Evolutionary conservation across 1,284 basidiomycete genomes (phyloP), one percentile per base, ranked within the genome.

Genomic region (Pisolithus thermaeus): DNA sequence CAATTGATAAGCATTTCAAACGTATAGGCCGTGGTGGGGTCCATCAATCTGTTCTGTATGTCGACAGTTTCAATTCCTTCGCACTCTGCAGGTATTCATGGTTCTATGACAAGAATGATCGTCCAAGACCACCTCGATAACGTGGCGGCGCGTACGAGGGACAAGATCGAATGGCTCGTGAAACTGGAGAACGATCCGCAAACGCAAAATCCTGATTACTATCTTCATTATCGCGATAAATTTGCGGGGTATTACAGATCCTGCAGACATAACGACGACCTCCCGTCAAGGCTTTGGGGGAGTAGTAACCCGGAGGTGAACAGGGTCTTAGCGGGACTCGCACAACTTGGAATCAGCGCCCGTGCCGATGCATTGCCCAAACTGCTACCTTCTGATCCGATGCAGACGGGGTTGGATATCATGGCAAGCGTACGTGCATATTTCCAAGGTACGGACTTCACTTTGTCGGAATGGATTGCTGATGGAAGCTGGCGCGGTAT

Each of bases 391-490:
- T 52, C 73, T 0, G 81, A 86, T 56, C 65, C 67, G 0, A 77
- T 74, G 71, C 79, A 81, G 18, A 69, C 77, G 0, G 82, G 79
- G 0, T 61, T 89, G 4, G 61, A 65, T 12, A 84, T 87, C 58
- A 87, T 87, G 83, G 81, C 86, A 0, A 77, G 82, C 38, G 81
- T 84, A 4, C 72, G 83, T 1, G 87, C 83, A 0, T 89, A 89
- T 57, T 89, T 85, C 65, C 83, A 87, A 74, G 80, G 83, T 83
- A 52, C 8, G 58, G 53, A 22, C 11, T 35, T 41, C 16, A 2
- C 6, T 22, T 1, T 0, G 6, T 14, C 45, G 37, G 12, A 20
- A 12, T n/a, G 41, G 18, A 12, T 16, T 14, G 4, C 35, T 30
- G n/a, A 51, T 8, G n/a, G 12, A 47, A 49, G 25, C 55, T 12